These are phyloP conservation scores for Phytopythium oedochilum DNA, from an alignment of 352 stramenopile genomes.

Conservation along the genomic window DNA sequence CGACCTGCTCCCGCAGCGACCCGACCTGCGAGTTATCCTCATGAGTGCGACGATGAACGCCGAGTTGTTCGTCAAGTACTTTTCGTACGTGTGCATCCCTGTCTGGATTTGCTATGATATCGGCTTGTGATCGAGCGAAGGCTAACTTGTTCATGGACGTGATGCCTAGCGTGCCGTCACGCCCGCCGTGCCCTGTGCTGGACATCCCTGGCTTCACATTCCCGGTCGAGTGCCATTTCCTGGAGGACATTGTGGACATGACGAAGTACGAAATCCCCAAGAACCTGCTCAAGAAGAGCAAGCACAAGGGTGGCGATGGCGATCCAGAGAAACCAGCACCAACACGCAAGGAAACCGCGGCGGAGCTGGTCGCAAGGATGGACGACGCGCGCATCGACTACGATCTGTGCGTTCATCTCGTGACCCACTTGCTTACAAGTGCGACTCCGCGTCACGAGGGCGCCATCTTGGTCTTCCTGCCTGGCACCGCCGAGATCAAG, in stretches of 20 bases:
- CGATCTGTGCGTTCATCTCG: conserved; percentile 84
- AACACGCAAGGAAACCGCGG: conserved; percentile 24
- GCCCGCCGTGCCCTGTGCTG: conserved; percentile 54
- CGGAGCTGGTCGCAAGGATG: conserved; percentile 60
- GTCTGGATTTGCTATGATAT: too few species aligned
- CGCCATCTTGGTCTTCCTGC: conserved; percentile 82
- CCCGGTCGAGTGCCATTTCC: conserved; percentile 69
- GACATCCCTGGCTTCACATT: conserved; percentile 86
- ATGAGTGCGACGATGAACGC: conserved; percentile 97
- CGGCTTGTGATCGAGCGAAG: not conserved
- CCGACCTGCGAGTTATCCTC: conserved; percentile 89
- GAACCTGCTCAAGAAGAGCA: conserved; percentile 55
- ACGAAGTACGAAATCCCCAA: conserved; percentile 62
- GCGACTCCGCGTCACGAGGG: conserved; percentile 25
- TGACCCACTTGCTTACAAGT: conserved; percentile 63
- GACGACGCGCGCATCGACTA: conserved; percentile 94
- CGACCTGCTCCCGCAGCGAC: conserved; percentile 64
- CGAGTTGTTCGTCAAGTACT: conserved; percentile 85
- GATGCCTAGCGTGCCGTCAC: conserved; percentile 6
- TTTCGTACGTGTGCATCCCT: conserved; percentile 72
- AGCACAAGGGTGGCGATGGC: conserved; percentile 16
- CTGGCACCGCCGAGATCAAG: conserved; percentile 82
- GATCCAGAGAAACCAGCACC: conserved; percentile 19
- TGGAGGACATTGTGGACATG: conserved; percentile 69
- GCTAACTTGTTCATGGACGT: not conserved